Evolutionary conservation across 495 filamentous ascomycete genomes (phyloP).

Genomic region (Penicillium tannophilum): DNA sequence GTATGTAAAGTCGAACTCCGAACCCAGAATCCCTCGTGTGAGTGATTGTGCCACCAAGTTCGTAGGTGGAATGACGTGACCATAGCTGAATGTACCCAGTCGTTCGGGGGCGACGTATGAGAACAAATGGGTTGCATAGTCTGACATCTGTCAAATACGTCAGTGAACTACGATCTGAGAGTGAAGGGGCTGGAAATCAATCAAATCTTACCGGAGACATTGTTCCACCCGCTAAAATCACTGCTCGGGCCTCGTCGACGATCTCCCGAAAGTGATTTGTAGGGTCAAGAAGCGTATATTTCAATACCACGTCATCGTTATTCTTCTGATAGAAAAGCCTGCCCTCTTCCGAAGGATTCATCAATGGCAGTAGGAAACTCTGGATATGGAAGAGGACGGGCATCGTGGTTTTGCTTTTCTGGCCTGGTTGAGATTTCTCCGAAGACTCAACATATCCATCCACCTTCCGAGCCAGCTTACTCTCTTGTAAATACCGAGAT

Average conservation of each 20-base stretch:
- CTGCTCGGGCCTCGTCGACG: slow-evolving; percentile 81
- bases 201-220: slow-evolving; percentile 75
- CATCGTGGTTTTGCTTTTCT: slow-evolving; percentile 46
- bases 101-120: slow-evolving; percentile 65
- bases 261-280: slow-evolving; percentile 89
- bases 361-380: slow-evolving; percentile 78
- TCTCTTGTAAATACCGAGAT: slow-evolving; percentile 82
- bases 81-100: slow-evolving; percentile 83
- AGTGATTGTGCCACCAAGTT: slow-evolving; percentile 78
- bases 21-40: slow-evolving; percentile 51
- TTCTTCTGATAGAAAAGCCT: slow-evolving; percentile 75
- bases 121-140: slow-evolving; percentile 84
- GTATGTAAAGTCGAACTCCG: slow-evolving; percentile 85
- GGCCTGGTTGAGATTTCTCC: slow-evolving; percentile 44
- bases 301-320: slow-evolving; percentile 61
- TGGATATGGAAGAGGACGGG: slow-evolving; percentile 84
- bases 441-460: slow-evolving; percentile 76
- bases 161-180: background rate
- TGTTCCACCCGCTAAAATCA: slow-evolving; percentile 91
- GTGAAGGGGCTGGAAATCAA: background rate
- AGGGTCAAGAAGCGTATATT: slow-evolving; percentile 92
- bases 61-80: slow-evolving; percentile 84
- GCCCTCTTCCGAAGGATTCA: slow-evolving; percentile 87
- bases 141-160: slow-evolving; percentile 62
- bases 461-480: slow-evolving; percentile 91